Evolutionary conservation across 2,329 filamentous ascomycete genomes (phyloP).

Genomic region (Trichoderma gracile): DNA sequence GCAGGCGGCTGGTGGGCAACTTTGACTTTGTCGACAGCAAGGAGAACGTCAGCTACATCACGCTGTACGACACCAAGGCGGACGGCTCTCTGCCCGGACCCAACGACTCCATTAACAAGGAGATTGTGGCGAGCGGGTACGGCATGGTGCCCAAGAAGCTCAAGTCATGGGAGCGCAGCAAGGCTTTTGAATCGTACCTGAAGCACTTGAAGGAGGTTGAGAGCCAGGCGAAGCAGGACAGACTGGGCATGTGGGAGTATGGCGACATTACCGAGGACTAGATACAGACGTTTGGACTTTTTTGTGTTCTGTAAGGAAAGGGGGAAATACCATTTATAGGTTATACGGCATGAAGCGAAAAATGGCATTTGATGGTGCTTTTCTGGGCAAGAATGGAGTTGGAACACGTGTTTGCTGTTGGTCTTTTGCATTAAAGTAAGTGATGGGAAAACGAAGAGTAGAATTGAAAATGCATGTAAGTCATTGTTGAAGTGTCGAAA

Average conservation of each 20-base stretch:
- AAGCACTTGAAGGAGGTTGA: constrained; percentile 72
- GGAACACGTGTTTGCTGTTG: neutral
- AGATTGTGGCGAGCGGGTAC: constrained; percentile 78
- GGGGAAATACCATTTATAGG: constrained; percentile 1
- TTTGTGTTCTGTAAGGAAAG: too few relatives aligned
- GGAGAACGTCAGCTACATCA: constrained; percentile 82
- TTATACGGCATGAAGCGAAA: constrained; percentile 3
- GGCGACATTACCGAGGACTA: constrained; percentile 92
- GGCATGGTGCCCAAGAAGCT: constrained; percentile 92
- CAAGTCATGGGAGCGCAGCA: constrained; percentile 81
- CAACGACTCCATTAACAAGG: constrained; percentile 84
- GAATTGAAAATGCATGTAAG: too few relatives aligned
- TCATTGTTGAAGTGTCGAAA: too few relatives aligned
- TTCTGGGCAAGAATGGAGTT: neutral
- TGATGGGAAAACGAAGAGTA: neutral
- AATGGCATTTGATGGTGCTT: neutral
- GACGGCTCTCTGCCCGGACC: constrained; percentile 56
- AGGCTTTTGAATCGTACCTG: constrained; percentile 68
- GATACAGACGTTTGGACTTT: too few relatives aligned
- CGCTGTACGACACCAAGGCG: constrained; percentile 76
- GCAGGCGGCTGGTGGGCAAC: constrained; percentile 79
- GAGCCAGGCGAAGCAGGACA: constrained; percentile 73
- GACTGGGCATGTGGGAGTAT: constrained; percentile 96
- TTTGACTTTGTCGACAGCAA: constrained; percentile 80
- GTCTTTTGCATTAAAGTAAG: too few relatives aligned